phyloP scores from a whole-genome alignment of 371 early-diverging fungal species.

The Vairimorpha necatrix region DNA sequence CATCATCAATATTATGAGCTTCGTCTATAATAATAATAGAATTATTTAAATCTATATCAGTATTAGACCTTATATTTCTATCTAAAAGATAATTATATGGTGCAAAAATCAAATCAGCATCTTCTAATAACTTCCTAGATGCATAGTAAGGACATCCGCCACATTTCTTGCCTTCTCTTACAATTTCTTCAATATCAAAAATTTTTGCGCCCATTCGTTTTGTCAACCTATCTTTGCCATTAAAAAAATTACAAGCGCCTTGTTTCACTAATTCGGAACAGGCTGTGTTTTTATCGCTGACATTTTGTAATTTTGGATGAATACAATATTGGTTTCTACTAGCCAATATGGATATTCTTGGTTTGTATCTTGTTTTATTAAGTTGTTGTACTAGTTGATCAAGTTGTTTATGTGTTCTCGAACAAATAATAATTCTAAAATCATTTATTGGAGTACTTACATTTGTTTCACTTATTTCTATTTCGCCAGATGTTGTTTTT shows the following conservation, averaged over 20 bases:
- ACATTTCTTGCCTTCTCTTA: conserved; percentile 56
- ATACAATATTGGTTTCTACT: conserved; percentile 74
- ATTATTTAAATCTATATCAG: conserved; percentile 65
- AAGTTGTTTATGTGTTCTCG: conserved; percentile 84
- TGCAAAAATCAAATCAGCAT: conserved; percentile 74
- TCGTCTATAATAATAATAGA: conserved; percentile 80
- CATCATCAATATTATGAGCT: conserved; percentile 67
- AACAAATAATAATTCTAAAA: conserved; percentile 70
- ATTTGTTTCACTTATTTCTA: neutral
- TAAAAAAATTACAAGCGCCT: conserved; percentile 64
- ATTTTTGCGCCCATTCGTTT: conserved; percentile 31
- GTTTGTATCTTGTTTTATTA: conserved; percentile 71
- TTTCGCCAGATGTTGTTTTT: neutral
- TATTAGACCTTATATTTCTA: conserved; percentile 66
- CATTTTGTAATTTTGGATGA: conserved; percentile 73
- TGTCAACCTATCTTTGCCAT: conserved; percentile 38
- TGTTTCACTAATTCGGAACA: conserved; percentile 71
- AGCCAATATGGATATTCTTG: conserved; percentile 67
- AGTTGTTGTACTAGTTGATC: conserved; percentile 79
- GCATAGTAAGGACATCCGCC: conserved; percentile 75
- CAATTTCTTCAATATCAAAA: conserved; percentile 66
- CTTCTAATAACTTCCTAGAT: conserved; percentile 66
- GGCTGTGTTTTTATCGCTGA: conserved; percentile 66
- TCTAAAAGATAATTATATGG: conserved; percentile 86
- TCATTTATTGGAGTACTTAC: neutral